Percentiles rank a stretch among this genome's conserved stretches.
Conservation (phyloP, 306 rosid species). For the Casuarina cunninghamiana region DNA sequence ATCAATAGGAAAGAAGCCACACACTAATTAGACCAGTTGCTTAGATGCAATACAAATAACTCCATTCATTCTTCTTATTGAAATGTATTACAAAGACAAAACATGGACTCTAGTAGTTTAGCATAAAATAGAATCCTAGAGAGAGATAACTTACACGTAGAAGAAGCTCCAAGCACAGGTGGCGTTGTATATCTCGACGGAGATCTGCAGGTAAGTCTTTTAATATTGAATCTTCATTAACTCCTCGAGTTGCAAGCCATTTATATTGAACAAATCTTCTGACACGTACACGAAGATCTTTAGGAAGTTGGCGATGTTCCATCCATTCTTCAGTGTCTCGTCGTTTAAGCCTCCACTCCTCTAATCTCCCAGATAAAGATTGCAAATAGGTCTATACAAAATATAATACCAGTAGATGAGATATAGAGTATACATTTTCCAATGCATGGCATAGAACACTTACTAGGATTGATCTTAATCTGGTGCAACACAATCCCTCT, state of each 20-base stretch:
- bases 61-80: background rate
- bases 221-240: slow-evolving; percentile 79
- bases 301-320: slow-evolving; percentile 86
- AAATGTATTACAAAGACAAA: background rate
- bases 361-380: slow-evolving; percentile 83
- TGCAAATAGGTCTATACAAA: slow-evolving; percentile 80
- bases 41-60: background rate
- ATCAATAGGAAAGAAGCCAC: background rate
- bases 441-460: background rate
- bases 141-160: slow-evolving; percentile 59
- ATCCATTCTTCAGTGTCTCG: slow-evolving; percentile 97
- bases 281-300: slow-evolving; percentile 63
- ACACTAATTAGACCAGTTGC: background rate
- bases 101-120: background rate
- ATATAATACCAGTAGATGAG: slow-evolving; percentile 15
- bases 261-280: slow-evolving; percentile 77
- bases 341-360: slow-evolving; percentile 90
- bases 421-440: background rate
- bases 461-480: background rate
- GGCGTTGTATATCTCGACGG: slow-evolving; percentile 86
- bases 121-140: background rate
- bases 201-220: slow-evolving; percentile 64
- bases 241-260: slow-evolving; percentile 23
- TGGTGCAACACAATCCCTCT: background rate
- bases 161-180: slow-evolving; percentile 87